phyloP scores from a whole-genome alignment of 371 early-diverging fungal species.

The Syncephalastrum monosporum region DNA sequence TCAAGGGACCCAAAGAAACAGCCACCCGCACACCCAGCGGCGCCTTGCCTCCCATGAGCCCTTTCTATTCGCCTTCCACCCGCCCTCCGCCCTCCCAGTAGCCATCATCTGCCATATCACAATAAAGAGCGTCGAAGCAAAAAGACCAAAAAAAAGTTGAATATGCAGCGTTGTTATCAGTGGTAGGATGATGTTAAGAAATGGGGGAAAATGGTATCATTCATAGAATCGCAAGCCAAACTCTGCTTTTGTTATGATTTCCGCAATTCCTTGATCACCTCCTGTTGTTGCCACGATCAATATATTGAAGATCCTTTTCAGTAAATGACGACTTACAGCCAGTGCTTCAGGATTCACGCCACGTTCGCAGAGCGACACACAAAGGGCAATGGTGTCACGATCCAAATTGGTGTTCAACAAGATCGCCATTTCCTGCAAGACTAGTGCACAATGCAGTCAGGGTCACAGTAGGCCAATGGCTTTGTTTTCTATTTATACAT shows the following conservation, averaged over 20 bases:
- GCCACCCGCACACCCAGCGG: slow-evolving; percentile 4
- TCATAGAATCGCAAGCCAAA: too few species aligned
- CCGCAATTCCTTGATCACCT: slow-evolving; percentile 69
- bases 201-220: too few species aligned
- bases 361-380: slow-evolving; percentile 69
- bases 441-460: slow-evolving; percentile 13
- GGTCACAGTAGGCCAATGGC: background rate
- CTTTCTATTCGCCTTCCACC: background rate
- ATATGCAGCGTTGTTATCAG: too few species aligned
- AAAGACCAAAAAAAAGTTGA: too few species aligned
- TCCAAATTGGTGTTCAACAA: slow-evolving; percentile 75
- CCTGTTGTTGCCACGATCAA: slow-evolving; percentile 18
- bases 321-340: slow-evolving; percentile 46
- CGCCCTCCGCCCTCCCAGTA: too few species aligned
- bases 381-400: slow-evolving; percentile 68
- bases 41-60: slow-evolving; percentile 9
- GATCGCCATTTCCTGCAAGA: slow-evolving; percentile 66
- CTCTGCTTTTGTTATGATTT: background rate
- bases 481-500: slow-evolving; percentile 6
- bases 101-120: too few species aligned
- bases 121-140: too few species aligned
- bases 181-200: too few species aligned
- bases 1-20: slow-evolving; percentile 37
- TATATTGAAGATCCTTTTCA: background rate
- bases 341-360: slow-evolving; percentile 87